Conservation (phyloP, 2,329 filamentous ascomycete genomes). For the Hymenoscyphus fraxineus region DNA sequence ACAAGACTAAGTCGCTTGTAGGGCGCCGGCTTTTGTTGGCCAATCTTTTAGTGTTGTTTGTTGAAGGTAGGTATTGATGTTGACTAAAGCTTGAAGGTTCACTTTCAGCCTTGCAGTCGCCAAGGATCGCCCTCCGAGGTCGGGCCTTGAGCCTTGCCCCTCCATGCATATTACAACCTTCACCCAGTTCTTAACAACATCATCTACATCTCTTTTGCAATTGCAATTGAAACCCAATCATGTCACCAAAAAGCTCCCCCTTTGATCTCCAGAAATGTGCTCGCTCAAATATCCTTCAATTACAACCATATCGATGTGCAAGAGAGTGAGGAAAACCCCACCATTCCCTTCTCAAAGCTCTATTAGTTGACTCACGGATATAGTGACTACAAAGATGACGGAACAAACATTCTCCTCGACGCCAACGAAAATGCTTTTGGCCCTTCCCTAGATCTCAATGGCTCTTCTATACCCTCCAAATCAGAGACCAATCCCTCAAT, state of each 20-base stretch:
- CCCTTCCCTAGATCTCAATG: constrained; percentile 62
- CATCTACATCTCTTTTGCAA: neutral
- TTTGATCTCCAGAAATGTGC: constrained; percentile 74
- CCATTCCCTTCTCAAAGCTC: neutral
- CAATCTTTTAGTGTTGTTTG: too few species aligned
- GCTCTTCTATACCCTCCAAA: constrained; percentile 39
- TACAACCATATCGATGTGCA: constrained; percentile 77
- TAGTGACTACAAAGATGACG: constrained; percentile 98
- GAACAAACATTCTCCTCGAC: constrained; percentile 91
- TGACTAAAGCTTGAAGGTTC: neutral
- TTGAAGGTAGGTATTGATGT: neutral
- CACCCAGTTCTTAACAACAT: neutral
- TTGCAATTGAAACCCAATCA: constrained; percentile 8
- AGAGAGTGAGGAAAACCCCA: constrained; percentile 60
- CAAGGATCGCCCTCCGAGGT: neutral
- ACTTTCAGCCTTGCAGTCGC: neutral
- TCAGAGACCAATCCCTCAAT: constrained; percentile 52
- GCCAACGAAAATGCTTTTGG: constrained; percentile 98
- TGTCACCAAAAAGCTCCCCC: constrained; percentile 43
- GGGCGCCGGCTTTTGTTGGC: too few species aligned
- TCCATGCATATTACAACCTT: neutral
- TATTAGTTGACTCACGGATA: constrained; percentile 33
- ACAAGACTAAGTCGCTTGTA: too few species aligned
- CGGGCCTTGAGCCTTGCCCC: neutral
- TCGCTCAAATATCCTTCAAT: constrained; percentile 69